Evolutionary conservation across 2,329 filamentous ascomycete species (phyloP).

Genomic region (Verticillium klebahnii): DNA sequence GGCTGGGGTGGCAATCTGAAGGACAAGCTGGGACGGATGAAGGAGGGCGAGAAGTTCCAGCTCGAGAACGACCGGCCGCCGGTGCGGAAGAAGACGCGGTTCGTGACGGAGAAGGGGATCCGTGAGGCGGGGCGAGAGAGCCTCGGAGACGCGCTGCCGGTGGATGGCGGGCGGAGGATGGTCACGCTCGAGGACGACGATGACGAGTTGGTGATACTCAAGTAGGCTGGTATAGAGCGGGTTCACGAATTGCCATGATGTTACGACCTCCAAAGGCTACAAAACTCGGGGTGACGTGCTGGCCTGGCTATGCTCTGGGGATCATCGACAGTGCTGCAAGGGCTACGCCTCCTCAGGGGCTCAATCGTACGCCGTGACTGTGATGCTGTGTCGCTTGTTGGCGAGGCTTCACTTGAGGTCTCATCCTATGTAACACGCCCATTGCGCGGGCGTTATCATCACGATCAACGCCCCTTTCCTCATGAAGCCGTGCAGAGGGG

Average conservation of each 20-base stretch:
- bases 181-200: conserved; percentile 38
- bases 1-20: conserved; percentile 55
- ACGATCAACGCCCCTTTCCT: no score
- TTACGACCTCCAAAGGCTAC: neutral
- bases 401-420: no score
- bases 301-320: no score
- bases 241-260: neutral
- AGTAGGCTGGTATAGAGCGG: conserved; percentile 6
- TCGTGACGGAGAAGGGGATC: conserved; percentile 73
- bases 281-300: neutral
- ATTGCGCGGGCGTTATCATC: no score
- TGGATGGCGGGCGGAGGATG: conserved; percentile 19
- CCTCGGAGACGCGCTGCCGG: conserved; percentile 47
- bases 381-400: no score
- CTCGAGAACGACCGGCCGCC: conserved; percentile 31
- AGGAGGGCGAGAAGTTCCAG: conserved; percentile 49
- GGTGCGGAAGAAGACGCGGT: conserved; percentile 70
- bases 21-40: conserved; percentile 57
- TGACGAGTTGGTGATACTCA: conserved; percentile 46
- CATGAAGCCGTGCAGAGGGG: no score
- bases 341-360: no score
- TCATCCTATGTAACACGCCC: no score
- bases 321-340: no score
- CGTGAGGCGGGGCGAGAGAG: conserved; percentile 73
- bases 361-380: no score